Conservation (phyloP, 805 yeast genomes). For the Starmerella sirachaensis region DNA sequence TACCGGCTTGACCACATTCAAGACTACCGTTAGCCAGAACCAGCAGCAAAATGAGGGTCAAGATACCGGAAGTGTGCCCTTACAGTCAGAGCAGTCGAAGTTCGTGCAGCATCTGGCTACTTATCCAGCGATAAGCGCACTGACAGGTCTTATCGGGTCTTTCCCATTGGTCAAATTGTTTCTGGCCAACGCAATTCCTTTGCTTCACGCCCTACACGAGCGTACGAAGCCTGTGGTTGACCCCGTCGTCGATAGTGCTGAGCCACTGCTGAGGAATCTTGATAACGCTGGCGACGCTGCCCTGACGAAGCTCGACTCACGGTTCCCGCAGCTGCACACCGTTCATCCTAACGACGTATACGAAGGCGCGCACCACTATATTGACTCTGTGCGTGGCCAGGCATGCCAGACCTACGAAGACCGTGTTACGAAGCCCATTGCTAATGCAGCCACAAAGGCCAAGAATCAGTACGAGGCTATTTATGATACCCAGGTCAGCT, state of each 20-base stretch:
- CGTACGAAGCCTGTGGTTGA: constrained; percentile 25
- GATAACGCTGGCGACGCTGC: constrained; percentile 46
- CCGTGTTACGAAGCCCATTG: constrained; percentile 41
- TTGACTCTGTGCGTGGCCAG: constrained; percentile 28
- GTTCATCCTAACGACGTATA: constrained; percentile 43
- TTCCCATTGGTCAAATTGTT: constrained; percentile 47
- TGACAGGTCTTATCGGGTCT: constrained; percentile 47
- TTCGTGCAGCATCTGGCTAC: constrained; percentile 41
- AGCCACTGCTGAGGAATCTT: constrained; percentile 36
- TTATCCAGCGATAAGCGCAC: constrained; percentile 45
- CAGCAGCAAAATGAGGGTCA: no score
- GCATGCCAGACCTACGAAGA: constrained; percentile 28
- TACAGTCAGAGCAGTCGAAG: constrained; percentile 25
- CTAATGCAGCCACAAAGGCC: constrained; percentile 34
- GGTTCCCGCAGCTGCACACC: constrained; percentile 49
- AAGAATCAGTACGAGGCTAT: constrained; percentile 39
- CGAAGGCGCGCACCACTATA: constrained; percentile 32
- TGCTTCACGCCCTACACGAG: constrained; percentile 34
- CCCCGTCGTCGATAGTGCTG: constrained; percentile 31
- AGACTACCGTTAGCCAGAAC: no score
- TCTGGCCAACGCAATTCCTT: constrained; percentile 50
- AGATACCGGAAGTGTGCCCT: no score
- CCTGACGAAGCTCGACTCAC: constrained; percentile 45
- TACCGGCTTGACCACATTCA: no score
- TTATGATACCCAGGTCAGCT: constrained; percentile 48